Base-by-base conservation (phyloP, 352 stramenopile genomes). In the Globisporangium spiculum region DNA sequence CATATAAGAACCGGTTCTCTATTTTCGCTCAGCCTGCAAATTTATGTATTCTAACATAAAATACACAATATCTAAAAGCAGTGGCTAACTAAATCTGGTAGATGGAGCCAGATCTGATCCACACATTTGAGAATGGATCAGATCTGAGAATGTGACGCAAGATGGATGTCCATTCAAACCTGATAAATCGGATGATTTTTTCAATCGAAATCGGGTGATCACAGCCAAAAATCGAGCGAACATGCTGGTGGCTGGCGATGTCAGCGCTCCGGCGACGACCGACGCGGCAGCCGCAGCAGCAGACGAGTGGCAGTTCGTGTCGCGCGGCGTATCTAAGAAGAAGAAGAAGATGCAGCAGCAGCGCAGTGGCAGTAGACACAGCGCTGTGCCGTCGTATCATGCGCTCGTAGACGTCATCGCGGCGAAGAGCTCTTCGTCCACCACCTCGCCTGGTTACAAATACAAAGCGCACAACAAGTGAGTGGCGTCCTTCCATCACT, bases 241-340 rank as follows among this genome's bases (percentile, higher is more conserved):
- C 20, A 61, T 61, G 55, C 30, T 48, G 54, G 26, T 60, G 55
- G 27, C 24, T 27, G 55, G 18, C 4, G 55, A 46, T 14, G 53
- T 38, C 30, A 60, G 53, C 16, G 54, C 27, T 16, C 7, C 1
- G 6, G 18, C 18, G 54, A 12, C 18, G 55, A 3, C 30, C 3
- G 16, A 44, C n/a, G 6, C n/a, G 22, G 9, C 50, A 14, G 18
- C 16, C 16, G 7, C 55, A 46, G 30, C 48, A 59, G 46, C 26
- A 22, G 60, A 64, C 44, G 60, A 67, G 26, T 72, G 66, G 66
- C 60, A 60, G n/a, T 22, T 72, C 60, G 66, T 72, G 26, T 55
- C 57, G 32, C 65, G 56, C 48, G 65, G 65, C 26, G 18, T 36
- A 3, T 50, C 53, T 4, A 71, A 67, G 50, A 63, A 55, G 48